Percentiles rank a stretch among this genome's conserved stretches.
phyloP scores from a whole-genome alignment of 805 yeast genomes.

The Ogataea chonburiensis region DNA sequence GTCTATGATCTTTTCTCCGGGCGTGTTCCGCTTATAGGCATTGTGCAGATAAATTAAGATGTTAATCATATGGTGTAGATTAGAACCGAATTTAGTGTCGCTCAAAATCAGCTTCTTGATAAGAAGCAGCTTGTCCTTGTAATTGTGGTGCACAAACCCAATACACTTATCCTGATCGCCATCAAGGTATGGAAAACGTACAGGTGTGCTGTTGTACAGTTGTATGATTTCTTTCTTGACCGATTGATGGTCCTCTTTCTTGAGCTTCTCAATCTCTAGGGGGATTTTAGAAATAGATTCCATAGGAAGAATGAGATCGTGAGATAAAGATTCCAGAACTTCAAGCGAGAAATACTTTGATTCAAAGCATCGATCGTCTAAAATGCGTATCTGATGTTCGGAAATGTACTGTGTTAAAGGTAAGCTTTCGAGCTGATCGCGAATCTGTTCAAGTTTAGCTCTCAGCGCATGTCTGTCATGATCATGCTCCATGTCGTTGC shows the following conservation, averaged over 20 bases:
- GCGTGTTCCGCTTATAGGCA: constrained; percentile 5
- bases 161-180: constrained; percentile 12
- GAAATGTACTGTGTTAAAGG: constrained; percentile 10
- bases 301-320: constrained; percentile 15
- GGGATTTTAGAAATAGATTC: constrained; percentile 1
- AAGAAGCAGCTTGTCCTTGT: constrained; percentile 15
- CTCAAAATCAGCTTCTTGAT: constrained; percentile 12
- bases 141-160: constrained; percentile 14
- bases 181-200: constrained; percentile 19
- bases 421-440: neutral
- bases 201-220: constrained; percentile 2
- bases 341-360: constrained; percentile 5
- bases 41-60: constrained; percentile 10
- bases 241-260: neutral
- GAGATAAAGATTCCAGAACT: constrained; percentile 5
- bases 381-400: constrained; percentile 10
- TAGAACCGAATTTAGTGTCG: constrained; percentile 4
- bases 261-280: constrained; percentile 2
- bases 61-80: constrained; percentile 12
- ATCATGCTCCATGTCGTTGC: constrained; percentile 21
- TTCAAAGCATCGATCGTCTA: constrained; percentile 11
- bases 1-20: constrained; percentile 2
- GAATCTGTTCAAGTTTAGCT: constrained; percentile 16
- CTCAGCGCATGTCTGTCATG: constrained; percentile 22
- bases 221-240: constrained; percentile 4